A percentile compares a stretch with the other conserved stretches of the same genome.
Evolutionary conservation across 176 grass and related monocot genomes (phyloP).

Genomic region (Aechmea fasciata): DNA sequence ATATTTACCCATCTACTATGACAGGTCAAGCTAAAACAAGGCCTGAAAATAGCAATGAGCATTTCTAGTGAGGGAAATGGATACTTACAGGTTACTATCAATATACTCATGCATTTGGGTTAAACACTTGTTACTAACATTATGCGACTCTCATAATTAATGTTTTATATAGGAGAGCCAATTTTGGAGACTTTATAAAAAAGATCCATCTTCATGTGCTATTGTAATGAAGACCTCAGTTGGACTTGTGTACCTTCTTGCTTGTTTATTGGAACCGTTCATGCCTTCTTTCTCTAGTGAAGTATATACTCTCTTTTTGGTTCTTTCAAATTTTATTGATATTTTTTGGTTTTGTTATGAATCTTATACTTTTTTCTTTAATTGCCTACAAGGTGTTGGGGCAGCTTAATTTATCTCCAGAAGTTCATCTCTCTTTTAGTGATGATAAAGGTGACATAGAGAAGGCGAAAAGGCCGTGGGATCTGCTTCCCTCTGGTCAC

Average conservation of each 20-base stretch:
- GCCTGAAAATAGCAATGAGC: constrained; percentile 67
- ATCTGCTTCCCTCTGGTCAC: constrained; percentile 62
- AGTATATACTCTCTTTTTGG: constrained; percentile 24
- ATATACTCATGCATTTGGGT: neutral
- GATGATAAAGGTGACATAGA: constrained; percentile 59
- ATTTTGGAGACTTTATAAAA: constrained; percentile 78
- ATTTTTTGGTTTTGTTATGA: neutral
- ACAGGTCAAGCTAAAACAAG: constrained; percentile 94
- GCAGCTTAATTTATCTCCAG: constrained; percentile 66
- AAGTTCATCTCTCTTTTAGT: constrained; percentile 43
- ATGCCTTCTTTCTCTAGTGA: constrained; percentile 69
- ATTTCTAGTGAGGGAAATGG: constrained; percentile 90
- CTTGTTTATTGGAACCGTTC: constrained; percentile 80
- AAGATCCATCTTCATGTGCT: constrained; percentile 54
- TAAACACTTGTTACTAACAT: neutral
- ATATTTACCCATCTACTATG: constrained; percentile 8
- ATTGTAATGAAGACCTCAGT: constrained; percentile 92
- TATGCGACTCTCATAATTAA: neutral
- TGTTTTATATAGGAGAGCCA: constrained; percentile 41
- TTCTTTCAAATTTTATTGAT: neutral
- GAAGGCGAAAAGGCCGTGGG: constrained; percentile 72
- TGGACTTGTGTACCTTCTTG: constrained; percentile 87
- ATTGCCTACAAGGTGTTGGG: constrained; percentile 39
- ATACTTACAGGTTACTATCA: constrained; percentile 60
- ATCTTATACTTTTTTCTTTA: constrained; percentile 3